Base-by-base conservation (phyloP, 129 eudicot genomes). In the Erigeron canadensis region DNA sequence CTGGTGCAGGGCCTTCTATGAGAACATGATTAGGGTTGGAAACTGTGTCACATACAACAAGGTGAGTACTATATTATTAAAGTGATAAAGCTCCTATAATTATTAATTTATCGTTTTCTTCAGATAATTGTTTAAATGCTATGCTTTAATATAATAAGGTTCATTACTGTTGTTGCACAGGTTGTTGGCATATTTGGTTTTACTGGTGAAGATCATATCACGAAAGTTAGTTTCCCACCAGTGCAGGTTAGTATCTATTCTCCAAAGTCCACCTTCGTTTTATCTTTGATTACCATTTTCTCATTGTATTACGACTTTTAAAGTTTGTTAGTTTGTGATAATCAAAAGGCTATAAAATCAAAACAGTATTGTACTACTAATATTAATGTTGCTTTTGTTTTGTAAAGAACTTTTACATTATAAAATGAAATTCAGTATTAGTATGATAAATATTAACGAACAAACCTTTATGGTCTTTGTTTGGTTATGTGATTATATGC, bases 141-240 rank as follows among this genome's bases (percentile, higher is more conserved):
- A 13, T 69, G 11, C 34, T 46, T 17, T 6, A 41, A 50, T 69
- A 18, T 61, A 77, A 15, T 15, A 57, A 45, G 50, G 16, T 50
- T 70, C 19, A 54, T 65, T n/a, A 19, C 21, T 69, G 60, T 18
- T 16, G 5, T 18, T 46, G 15, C 75, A 65, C 87, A 89, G 98
- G 95, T 86, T 55, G 92, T 86, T 51, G 98, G 96, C 37, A 93
- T 89, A 39, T 93, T 93, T 83, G 98, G 96, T 48, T 89, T 93
- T 73, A 87, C 81, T 12, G 96, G 91, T 66, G 98, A 93, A 84
- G 98, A 93, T 80, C 96, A 93, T 80, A 89, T 93, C 22, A 96
- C 95, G 53, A 93, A 93, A 79, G 84, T 93, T 50, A 83, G 88
- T 71, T 93, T 93, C 75, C 98, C 98, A 0, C 87, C 98, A 10